Evolutionary conservation across 192 early-diverging fungal genomes (phyloP), one percentile per base, ranked within the genome.

Genomic region (Linnemannia hyalina): DNA sequence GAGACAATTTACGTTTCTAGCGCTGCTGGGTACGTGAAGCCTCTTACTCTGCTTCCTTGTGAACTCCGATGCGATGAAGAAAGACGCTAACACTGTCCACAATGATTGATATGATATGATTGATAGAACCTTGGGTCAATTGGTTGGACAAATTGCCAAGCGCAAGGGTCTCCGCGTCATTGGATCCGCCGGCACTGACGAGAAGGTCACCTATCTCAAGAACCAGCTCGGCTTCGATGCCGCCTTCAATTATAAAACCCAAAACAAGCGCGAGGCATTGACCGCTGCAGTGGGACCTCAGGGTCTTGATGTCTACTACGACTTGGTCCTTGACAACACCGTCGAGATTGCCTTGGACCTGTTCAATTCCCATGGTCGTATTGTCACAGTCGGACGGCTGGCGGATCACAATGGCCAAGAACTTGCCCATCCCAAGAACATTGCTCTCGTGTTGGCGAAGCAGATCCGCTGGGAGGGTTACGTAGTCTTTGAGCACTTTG

Each of bases 201-300:
- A 96, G 1, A 99, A 99, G 83, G 95, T 95, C n/a, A 90, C 88
- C 40, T 93, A 91, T 74, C 91, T 97, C 47, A 93, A 93, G 80
- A 82, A 92, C 13, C 90, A 91, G 70, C 85, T 94, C 70, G 94
- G 94, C 10, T 96, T 95, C 55, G 97, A 98, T 88, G 95, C 89
- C 9, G 97, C 91, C 18, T 96, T 98, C 91, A 98, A 98, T 90
- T 98, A 98, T 93, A 98, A 97, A 85, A 97, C 92, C 23, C 73
- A 70, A 65, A 78, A 80, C 55, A 80, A 70, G 35, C 78, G 83
- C 35, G 57, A 23, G 13, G 83, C 83, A 15, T 35, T 85, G 18
- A 73, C 83, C 2, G 73, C 74, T n/a, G 65, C 73, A 1, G 77
- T 57, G 0, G 83, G 83, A 15, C 32, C 38, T 10, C 5, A 41